These are phyloP conservation scores for Pseudocercospora eumusae DNA, from an alignment of 2,329 filamentous ascomycete genomes.

Conservation along the genomic window DNA sequence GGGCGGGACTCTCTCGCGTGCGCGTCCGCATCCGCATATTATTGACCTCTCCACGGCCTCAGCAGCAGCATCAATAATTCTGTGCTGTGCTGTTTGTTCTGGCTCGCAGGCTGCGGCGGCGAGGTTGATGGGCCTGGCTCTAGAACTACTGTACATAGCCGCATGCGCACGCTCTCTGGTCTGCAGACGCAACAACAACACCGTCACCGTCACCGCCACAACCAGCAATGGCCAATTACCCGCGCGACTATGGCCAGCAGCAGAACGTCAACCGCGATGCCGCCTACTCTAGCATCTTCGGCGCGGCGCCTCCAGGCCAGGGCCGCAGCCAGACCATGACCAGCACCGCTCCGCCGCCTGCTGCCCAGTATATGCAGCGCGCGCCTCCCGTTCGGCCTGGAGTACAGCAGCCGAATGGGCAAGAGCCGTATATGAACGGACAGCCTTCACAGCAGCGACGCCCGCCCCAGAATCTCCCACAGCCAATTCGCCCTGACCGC, in stretches of 20 bases:
- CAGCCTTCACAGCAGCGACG: constrained; percentile 45
- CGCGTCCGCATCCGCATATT: not conserved
- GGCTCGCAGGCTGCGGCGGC: constrained; percentile 4
- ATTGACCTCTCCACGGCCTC: not conserved
- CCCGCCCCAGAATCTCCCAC: constrained; percentile 55
- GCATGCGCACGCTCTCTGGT: not conserved
- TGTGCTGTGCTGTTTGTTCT: not conserved
- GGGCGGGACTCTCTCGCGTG: not conserved
- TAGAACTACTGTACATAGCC: no score
- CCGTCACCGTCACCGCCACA: not conserved
- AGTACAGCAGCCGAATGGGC: constrained; percentile 40
- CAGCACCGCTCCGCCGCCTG: constrained; percentile 61
- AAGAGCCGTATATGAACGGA: constrained; percentile 35
- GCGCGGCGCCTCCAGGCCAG: constrained; percentile 71
- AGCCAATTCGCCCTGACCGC: constrained; percentile 63
- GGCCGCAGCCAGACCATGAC: constrained; percentile 96
- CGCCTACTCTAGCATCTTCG: constrained; percentile 95
- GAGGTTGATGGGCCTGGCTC: constrained; percentile 10
- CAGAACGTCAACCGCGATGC: constrained; percentile 65
- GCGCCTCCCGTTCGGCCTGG: constrained; percentile 60
- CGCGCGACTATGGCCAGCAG: constrained; percentile 53
- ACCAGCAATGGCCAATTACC: constrained; percentile 62
- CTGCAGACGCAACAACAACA: not conserved
- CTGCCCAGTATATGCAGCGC: constrained; percentile 55
- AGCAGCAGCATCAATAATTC: not conserved